A percentile compares a stretch with the other conserved stretches of the same genome.
Conservation (phyloP, 2,329 filamentous ascomycete species). For the Claviceps arundinis region DNA sequence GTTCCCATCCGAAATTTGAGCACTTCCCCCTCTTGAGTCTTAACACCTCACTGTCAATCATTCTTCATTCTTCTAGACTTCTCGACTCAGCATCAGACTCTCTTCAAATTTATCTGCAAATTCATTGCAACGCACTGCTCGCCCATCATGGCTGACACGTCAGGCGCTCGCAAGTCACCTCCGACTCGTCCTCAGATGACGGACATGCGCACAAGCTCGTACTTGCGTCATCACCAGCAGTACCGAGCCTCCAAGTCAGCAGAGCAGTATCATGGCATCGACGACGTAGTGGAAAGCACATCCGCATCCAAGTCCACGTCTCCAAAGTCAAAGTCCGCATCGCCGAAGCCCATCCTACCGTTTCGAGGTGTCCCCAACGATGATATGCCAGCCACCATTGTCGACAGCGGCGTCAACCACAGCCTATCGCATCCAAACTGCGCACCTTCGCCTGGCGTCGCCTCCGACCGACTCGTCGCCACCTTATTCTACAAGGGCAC, state of each 20-base stretch:
- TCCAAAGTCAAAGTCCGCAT: slow-evolving; percentile 23
- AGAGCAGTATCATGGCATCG: slow-evolving; percentile 47
- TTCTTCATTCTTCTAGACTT: background rate
- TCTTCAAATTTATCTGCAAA: background rate
- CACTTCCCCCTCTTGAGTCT: background rate
- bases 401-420: slow-evolving; percentile 50
- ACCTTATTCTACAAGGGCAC: slow-evolving; percentile 49
- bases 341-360: slow-evolving; percentile 29
- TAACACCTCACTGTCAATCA: background rate
- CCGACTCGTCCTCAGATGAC: slow-evolving; percentile 33
- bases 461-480: slow-evolving; percentile 41
- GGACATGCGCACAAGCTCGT: slow-evolving; percentile 45
- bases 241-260: slow-evolving; percentile 42
- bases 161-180: slow-evolving; percentile 18
- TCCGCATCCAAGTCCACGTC: slow-evolving; percentile 23
- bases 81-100: background rate
- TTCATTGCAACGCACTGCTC: background rate
- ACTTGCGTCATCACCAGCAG: slow-evolving; percentile 49
- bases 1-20: background rate
- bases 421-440: slow-evolving; percentile 51
- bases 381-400: slow-evolving; percentile 43
- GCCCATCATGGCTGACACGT: slow-evolving; percentile 19
- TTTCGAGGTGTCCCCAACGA: slow-evolving; percentile 50
- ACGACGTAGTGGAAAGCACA: slow-evolving; percentile 48
- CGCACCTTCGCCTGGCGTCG: slow-evolving; percentile 34